phyloP scores from a whole-genome alignment of 1,139 yeast genomes.

The Pichia sp. region DNA sequence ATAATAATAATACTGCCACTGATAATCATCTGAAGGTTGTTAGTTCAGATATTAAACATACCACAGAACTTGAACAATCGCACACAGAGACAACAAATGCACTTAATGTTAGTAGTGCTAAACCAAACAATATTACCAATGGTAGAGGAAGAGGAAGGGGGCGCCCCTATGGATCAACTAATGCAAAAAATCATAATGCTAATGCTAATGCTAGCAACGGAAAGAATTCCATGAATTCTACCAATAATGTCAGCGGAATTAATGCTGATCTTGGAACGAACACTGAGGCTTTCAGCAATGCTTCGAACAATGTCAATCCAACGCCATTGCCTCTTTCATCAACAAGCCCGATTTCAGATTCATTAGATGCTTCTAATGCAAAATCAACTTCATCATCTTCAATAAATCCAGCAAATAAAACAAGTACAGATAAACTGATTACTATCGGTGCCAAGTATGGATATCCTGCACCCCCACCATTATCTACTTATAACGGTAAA shows the following conservation, averaged over 20 bases:
- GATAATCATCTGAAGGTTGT: no score
- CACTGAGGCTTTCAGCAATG: background rate
- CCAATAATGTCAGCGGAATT: background rate
- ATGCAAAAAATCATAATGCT: no score
- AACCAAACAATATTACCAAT: background rate
- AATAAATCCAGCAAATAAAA: background rate
- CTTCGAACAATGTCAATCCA: background rate
- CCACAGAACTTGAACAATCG: no score
- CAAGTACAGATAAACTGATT: constrained; percentile 1
- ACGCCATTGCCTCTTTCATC: no score
- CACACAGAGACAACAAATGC: background rate
- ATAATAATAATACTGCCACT: background rate
- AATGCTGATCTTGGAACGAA: background rate
- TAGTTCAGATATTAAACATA: no score
- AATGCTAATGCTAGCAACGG: background rate
- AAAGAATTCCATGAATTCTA: background rate
- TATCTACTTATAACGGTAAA: constrained; percentile 15
- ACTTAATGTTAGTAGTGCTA: background rate
- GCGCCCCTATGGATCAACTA: no score
- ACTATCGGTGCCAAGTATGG: constrained; percentile 12
- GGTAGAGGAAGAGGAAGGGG: background rate
- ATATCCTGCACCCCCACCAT: constrained; percentile 16
- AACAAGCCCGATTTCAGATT: no score
- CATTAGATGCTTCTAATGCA: background rate
- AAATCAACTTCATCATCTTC: background rate